Base-by-base conservation (phyloP, 1,284 basidiomycete genomes). In the Tilletia setariae region DNA sequence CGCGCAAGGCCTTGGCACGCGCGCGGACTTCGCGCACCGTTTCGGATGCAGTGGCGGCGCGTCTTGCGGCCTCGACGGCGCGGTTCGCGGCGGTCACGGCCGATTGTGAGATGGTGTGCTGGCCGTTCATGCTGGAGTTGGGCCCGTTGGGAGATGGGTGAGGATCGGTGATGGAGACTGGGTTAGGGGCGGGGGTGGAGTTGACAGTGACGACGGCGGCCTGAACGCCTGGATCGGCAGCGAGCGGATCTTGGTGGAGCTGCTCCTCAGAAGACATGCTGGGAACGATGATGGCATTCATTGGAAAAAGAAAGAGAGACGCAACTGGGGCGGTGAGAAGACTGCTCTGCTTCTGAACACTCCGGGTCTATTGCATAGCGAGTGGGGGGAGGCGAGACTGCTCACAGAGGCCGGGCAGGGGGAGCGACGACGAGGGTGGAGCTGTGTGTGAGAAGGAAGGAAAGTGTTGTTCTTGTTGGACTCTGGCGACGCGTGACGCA, bases 21-120 rank as follows among this genome's bases (percentile, higher is more conserved):
- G 53, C 28, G 25, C 53, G 53, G 9, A 59, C 53, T 30, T 59
- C 53, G 19, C 53, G 53, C 19, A 59, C 53, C 19, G 53, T 59
- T 6, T 59, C 53, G 53, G 53, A 21, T 6, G 53, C 53, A 6
- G 53, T 19, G 16, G 53, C 53, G n/a, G 53, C 53, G 25, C 53
- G 53, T 59, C 53, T 21, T 21, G 53, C 53, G 8, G 53, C 53
- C 16, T 59, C 53, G 8, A 59, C 53, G 25, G 53, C 53, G 25
- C 53, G 53, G 23, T 59, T 59, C 11, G 53, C 53, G 21, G 53
- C 53, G 16, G 53, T 59, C 19, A 59, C 25, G 21, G 53, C 53
- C 23, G 16, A 21, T 30, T 59, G 53, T 21, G 53, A 28, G 25
- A 28, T 25, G 25, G 19, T 30, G 11, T 59, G 53, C 25, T 59